Percentiles rank a stretch among this genome's conserved stretches.
phyloP scores from a whole-genome alignment of 225 moss, liverwort and hornwort genomes.

The Straminergon stramineum region DNA sequence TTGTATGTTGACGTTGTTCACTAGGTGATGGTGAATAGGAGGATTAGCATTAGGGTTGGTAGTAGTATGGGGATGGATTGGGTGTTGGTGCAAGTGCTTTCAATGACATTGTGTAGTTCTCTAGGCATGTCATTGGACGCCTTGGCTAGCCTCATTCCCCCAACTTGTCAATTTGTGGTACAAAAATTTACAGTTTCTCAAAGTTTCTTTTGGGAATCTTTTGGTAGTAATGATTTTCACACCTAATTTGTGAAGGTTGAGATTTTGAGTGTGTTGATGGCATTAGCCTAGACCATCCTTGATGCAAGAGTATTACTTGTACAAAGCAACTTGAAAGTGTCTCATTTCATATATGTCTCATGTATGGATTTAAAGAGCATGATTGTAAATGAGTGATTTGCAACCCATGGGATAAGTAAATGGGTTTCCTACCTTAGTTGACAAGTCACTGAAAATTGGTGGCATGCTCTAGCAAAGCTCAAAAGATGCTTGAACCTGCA shows the following conservation, averaged over 20 bases:
- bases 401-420: neutral
- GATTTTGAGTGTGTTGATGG: neutral
- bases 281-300: neutral
- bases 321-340: neutral
- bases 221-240: neutral
- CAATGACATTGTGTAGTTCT: slow-evolving; percentile 10
- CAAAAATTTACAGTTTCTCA: neutral
- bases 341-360: too few relatives aligned
- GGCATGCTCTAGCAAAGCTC: slow-evolving; percentile 1
- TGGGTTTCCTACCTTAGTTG: neutral
- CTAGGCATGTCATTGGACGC: slow-evolving; percentile 37
- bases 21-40: too few relatives aligned
- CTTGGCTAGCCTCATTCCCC: slow-evolving; percentile 20
- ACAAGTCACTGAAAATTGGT: neutral
- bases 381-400: neutral
- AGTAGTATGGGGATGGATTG: too few relatives aligned
- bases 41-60: too few relatives aligned
- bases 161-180: neutral
- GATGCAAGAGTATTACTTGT: too few relatives aligned
- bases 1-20: too few relatives aligned
- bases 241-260: neutral
- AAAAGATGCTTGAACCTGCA: slow-evolving; percentile 22
- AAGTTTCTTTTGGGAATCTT: neutral
- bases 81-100: neutral
- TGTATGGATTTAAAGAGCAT: neutral